These are phyloP conservation scores for Chaetomiaceae sp. DNA, from an alignment of 2,329 filamentous ascomycete genomes.

Conservation along the genomic window DNA sequence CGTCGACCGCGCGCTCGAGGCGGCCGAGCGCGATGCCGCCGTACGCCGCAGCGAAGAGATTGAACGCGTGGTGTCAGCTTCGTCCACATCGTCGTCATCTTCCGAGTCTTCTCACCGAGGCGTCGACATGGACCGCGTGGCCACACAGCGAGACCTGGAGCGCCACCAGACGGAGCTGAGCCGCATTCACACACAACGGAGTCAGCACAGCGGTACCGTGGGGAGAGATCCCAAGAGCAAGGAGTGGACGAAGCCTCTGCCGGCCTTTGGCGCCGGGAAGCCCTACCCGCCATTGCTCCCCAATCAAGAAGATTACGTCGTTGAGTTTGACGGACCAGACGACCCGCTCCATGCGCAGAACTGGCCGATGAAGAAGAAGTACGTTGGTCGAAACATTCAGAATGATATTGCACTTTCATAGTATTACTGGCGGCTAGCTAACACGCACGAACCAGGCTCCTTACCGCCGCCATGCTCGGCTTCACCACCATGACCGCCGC, in stretches of 20 bases:
- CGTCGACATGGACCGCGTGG: slow-evolving; percentile 51
- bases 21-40: slow-evolving; percentile 49
- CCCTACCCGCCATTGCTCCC: slow-evolving; percentile 64
- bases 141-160: slow-evolving; percentile 62
- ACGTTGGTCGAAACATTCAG: slow-evolving; percentile 26
- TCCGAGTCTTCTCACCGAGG: slow-evolving; percentile 35
- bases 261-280: slow-evolving; percentile 67
- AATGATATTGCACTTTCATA: background rate
- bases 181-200: slow-evolving; percentile 64
- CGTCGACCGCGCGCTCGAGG: slow-evolving; percentile 48
- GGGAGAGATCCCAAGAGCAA: slow-evolving; percentile 45
- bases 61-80: slow-evolving; percentile 52
- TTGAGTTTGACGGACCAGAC: slow-evolving; percentile 76
- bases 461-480: slow-evolving; percentile 61
- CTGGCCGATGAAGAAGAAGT: slow-evolving; percentile 76
- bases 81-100: slow-evolving; percentile 45
- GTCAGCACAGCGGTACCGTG: slow-evolving; percentile 68
- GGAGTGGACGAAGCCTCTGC: slow-evolving; percentile 54
- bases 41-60: slow-evolving; percentile 47
- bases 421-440: background rate
- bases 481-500: slow-evolving; percentile 67
- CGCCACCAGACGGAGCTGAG: slow-evolving; percentile 62
- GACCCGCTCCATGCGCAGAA: slow-evolving; percentile 85
- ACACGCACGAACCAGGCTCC: slow-evolving; percentile 36
- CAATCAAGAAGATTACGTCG: slow-evolving; percentile 68